These are phyloP conservation scores for Luzula sylvatica DNA, from an alignment of 176 grass and related monocot genomes.

Conservation along the genomic window DNA sequence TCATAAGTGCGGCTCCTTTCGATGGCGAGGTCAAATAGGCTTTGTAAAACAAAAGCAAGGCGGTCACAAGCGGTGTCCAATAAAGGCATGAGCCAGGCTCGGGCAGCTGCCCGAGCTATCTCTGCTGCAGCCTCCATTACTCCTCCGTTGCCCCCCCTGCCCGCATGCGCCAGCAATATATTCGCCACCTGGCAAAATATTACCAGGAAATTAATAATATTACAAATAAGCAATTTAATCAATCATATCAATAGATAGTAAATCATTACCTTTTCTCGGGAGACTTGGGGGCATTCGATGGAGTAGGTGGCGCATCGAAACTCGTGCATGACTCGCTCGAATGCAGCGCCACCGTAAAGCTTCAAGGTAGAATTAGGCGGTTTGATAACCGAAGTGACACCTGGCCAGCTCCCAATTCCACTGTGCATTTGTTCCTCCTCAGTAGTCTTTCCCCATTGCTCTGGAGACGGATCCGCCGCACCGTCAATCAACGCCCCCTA, in stretches of 20 bases:
- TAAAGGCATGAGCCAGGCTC: conserved; percentile 85
- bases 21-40: conserved; percentile 87
- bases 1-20: conserved; percentile 56
- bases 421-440: conserved; percentile 76
- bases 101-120: conserved; percentile 76
- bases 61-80: conserved; percentile 84
- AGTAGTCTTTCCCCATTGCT: conserved; percentile 94
- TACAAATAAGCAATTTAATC: too few relatives aligned
- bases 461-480: conserved; percentile 85
- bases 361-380: conserved; percentile 73
- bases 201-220: too few relatives aligned
- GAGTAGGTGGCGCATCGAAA: conserved; percentile 91
- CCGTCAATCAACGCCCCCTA: conserved; percentile 83
- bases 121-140: conserved; percentile 81
- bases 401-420: conserved; percentile 83
- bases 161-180: conserved; percentile 96
- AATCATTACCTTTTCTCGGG: conserved; percentile 97
- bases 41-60: conserved; percentile 89
- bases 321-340: conserved; percentile 95
- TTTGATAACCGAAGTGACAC: conserved; percentile 50
- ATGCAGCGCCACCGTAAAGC: conserved; percentile 88
- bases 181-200: conserved; percentile 72
- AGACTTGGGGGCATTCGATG: conserved; percentile 83
- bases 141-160: conserved; percentile 67
- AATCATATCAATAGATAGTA: too few relatives aligned